These are phyloP conservation scores for Scedosporium aurantiacum DNA, from an alignment of 2,329 filamentous ascomycete species.

Conservation along the genomic window DNA sequence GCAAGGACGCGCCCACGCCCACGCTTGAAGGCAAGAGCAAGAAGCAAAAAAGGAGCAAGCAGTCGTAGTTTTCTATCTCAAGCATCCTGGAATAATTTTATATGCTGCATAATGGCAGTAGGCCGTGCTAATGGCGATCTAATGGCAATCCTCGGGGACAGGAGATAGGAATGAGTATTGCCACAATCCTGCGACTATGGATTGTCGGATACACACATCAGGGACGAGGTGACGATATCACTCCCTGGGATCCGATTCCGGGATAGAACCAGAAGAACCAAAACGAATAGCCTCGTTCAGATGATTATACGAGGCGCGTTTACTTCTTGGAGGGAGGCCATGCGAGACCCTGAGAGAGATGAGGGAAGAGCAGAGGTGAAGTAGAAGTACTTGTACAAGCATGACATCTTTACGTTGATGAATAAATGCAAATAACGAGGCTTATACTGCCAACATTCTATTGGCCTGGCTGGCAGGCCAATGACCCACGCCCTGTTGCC, in stretches of 20 bases:
- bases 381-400: background rate
- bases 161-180: too few species aligned
- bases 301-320: background rate
- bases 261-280: too few species aligned
- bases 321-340: background rate
- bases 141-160: too few species aligned
- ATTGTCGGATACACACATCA: too few species aligned
- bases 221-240: too few species aligned
- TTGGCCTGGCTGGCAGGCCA: too few species aligned
- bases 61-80: background rate
- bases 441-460: background rate
- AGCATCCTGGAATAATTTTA: background rate
- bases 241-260: too few species aligned
- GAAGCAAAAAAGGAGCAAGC: background rate
- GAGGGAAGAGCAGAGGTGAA: background rate
- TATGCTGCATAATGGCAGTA: background rate
- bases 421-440: background rate
- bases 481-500: background rate
- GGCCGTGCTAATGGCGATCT: too few species aligned
- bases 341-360: background rate
- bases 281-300: too few species aligned
- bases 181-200: too few species aligned
- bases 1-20: background rate
- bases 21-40: conserved; percentile 22
- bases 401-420: background rate